Evolutionary conservation across 306 rosid genomes (phyloP).

Genomic region (Pterocarpus macrocarpus): DNA sequence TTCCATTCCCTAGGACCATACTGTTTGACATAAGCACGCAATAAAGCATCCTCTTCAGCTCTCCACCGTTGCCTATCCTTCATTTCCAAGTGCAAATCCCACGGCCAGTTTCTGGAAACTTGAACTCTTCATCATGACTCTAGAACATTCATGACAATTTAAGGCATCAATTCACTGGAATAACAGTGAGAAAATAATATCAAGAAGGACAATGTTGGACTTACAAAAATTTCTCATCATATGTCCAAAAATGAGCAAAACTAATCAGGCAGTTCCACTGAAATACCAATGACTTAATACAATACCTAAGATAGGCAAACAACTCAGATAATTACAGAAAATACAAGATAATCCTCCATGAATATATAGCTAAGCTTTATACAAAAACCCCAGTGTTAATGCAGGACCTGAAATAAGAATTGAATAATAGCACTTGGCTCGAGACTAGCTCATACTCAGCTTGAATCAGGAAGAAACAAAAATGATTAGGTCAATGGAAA

Average conservation of each 20-base stretch:
- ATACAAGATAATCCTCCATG: background rate
- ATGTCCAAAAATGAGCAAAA: background rate
- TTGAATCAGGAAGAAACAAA: background rate
- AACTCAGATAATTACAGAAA: background rate
- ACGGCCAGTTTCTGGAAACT: constrained; percentile 62
- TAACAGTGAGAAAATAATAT: background rate
- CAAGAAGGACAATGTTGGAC: background rate
- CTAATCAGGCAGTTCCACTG: background rate
- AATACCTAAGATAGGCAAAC: background rate
- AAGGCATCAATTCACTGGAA: constrained; percentile 34
- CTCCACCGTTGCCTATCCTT: constrained; percentile 91
- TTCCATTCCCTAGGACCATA: constrained; percentile 95
- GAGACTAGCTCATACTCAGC: background rate
- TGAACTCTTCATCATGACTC: constrained; percentile 76
- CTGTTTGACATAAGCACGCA: constrained; percentile 82
- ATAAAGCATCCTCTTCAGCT: constrained; percentile 82
- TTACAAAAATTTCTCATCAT: background rate
- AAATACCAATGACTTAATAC: constrained; percentile 16
- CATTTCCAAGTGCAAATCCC: constrained; percentile 73
- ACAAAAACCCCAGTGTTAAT: background rate
- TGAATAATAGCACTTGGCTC: background rate
- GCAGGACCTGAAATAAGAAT: background rate
- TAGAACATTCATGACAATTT: constrained; percentile 45
- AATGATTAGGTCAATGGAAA: background rate
- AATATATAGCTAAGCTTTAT: background rate